Conservation (phyloP, 345 rosid genomes). For the Firmiana major region DNA sequence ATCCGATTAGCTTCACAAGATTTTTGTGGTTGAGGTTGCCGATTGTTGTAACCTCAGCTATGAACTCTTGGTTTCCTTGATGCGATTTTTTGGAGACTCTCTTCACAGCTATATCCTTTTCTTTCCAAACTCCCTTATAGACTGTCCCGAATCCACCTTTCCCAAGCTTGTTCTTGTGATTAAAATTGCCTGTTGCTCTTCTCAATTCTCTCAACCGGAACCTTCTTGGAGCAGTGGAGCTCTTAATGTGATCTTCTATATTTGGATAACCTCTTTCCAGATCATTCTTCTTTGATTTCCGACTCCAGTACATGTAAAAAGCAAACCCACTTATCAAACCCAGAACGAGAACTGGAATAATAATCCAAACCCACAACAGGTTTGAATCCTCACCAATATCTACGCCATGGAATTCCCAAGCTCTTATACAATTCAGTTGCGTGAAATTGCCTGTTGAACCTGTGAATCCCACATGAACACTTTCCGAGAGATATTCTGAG, state of each 20-base stretch:
- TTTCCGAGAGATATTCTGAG: conserved; percentile 40
- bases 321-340: conserved; percentile 15
- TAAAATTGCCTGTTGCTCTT: conserved; percentile 56
- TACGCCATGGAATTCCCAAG: conserved; percentile 49
- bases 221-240: conserved; percentile 49
- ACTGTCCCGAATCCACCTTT: conserved; percentile 80
- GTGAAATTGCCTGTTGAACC: conserved; percentile 48
- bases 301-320: conserved; percentile 26
- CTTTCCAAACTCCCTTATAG: conserved; percentile 48
- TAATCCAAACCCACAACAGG: conserved; percentile 38
- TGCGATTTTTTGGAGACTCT: conserved; percentile 51
- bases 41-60: conserved; percentile 68
- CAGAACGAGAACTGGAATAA: conserved; percentile 18
- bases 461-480: conserved; percentile 57
- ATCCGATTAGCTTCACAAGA: conserved; percentile 66
- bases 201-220: conserved; percentile 45
- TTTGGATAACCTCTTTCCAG: conserved; percentile 31
- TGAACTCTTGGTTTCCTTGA: conserved; percentile 73
- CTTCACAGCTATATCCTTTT: conserved; percentile 60
- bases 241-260: conserved; percentile 51
- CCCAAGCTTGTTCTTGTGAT: conserved; percentile 52
- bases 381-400: conserved; percentile 25
- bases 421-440: conserved; percentile 45
- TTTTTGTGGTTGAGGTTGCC: conserved; percentile 61
- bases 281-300: conserved; percentile 22